Evolutionary conservation across 352 stramenopile genomes (phyloP).

Genomic region (Pythium scleroteichum): DNA sequence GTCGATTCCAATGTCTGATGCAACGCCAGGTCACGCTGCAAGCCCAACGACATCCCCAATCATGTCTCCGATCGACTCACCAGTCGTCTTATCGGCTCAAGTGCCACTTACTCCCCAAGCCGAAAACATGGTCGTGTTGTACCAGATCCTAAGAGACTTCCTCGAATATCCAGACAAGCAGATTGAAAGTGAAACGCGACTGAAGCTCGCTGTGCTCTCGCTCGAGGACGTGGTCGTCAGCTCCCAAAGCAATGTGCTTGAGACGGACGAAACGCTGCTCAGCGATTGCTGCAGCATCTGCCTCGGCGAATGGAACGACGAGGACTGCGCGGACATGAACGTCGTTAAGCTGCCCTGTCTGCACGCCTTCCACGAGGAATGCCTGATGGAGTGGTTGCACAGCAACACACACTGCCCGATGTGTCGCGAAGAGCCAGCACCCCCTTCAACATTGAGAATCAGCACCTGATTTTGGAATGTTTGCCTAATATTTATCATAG

Average conservation of each 20-base stretch:
- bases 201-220: conserved; percentile 79
- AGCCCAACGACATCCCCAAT: conserved; percentile 18
- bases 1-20: conserved; percentile 60
- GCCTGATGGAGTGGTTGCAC: conserved; percentile 84
- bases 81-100: background rate
- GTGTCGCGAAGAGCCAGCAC: conserved; percentile 75
- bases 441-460: conserved; percentile 10
- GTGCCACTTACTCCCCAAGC: conserved; percentile 28
- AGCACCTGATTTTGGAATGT: conserved; percentile 28
- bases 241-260: conserved; percentile 63
- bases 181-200: conserved; percentile 83
- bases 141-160: conserved; percentile 79
- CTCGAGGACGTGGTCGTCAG: conserved; percentile 83
- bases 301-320: conserved; percentile 78
- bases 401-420: conserved; percentile 83
- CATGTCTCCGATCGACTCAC: background rate
- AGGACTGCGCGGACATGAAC: conserved; percentile 79
- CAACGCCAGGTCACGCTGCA: conserved; percentile 16
- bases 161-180: conserved; percentile 85
- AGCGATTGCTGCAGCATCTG: conserved; percentile 88
- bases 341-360: conserved; percentile 83
- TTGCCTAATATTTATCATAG: conserved; percentile 16
- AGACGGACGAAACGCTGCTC: conserved; percentile 36
- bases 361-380: conserved; percentile 87
- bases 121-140: conserved; percentile 58